These are phyloP conservation scores for Nannizziopsis arthrosporioides DNA, from an alignment of 2,329 filamentous ascomycete species.

Conservation along the genomic window DNA sequence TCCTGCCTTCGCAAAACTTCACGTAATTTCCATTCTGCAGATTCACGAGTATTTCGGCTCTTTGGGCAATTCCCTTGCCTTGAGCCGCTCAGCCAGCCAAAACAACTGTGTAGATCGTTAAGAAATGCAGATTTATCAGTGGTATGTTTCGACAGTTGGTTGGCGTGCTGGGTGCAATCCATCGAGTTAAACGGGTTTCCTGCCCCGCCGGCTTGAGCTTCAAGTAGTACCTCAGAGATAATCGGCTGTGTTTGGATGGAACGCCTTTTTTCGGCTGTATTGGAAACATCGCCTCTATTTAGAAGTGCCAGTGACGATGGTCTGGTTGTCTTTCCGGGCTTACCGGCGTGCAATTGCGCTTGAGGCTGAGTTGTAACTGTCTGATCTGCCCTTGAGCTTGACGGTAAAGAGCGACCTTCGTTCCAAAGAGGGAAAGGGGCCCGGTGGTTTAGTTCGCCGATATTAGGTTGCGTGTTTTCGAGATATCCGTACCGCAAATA, in stretches of 20 bases:
- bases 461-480: conserved; percentile 24
- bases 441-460: conserved; percentile 17
- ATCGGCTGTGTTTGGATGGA: conserved; percentile 28
- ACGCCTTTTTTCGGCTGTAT: conserved; percentile 8
- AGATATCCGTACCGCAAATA: conserved; percentile 30
- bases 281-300: conserved; percentile 15
- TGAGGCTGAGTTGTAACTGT: neutral
- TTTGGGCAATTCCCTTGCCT: conserved; percentile 13
- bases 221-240: conserved; percentile 30
- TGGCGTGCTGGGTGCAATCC: neutral
- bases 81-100: conserved; percentile 26
- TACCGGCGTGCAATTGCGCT: conserved; percentile 20
- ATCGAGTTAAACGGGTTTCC: conserved; percentile 11
- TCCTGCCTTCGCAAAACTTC: conserved; percentile 26
- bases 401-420: conserved; percentile 8
- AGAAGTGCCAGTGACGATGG: conserved; percentile 21
- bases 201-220: conserved; percentile 25
- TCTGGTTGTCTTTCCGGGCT: conserved; percentile 17
- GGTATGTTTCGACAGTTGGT: neutral
- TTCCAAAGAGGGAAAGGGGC: conserved; percentile 15
- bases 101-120: conserved; percentile 25
- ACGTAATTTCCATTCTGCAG: conserved; percentile 29
- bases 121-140: conserved; percentile 16
- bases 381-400: neutral
- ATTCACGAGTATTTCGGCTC: conserved; percentile 14